Conservation (phyloP, 2,329 filamentous ascomycete species). For the Periconia macrospinosa region DNA sequence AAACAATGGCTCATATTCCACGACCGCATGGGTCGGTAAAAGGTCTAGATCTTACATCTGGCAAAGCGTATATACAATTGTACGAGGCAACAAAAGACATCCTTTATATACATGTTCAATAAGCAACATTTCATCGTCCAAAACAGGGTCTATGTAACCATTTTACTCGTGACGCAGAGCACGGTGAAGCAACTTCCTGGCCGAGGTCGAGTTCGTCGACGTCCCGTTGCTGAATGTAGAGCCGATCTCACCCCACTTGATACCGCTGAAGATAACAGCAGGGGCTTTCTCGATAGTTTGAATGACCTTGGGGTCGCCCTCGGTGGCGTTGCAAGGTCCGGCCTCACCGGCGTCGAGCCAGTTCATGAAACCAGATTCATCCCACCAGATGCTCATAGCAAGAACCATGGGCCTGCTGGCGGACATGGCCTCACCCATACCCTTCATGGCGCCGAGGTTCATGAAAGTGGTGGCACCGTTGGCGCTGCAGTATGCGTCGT, state of each 20-base stretch:
- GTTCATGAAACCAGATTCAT: conserved; percentile 56
- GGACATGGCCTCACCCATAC: conserved; percentile 50
- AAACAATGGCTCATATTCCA: no score
- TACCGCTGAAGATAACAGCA: conserved; percentile 58
- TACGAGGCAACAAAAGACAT: no score
- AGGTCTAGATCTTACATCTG: no score
- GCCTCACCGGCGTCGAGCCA: conserved; percentile 58
- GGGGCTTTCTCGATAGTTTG: conserved; percentile 51
- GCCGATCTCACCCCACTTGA: conserved; percentile 64
- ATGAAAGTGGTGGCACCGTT: conserved; percentile 31
- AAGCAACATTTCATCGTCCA: no score
- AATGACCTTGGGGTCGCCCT: conserved; percentile 57
- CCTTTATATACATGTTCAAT: no score
- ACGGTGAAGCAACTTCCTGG: conserved; percentile 23
- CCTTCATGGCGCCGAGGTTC: conserved; percentile 46
- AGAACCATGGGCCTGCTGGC: conserved; percentile 55
- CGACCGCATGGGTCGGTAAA: no score
- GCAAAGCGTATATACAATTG: no score
- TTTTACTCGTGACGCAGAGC: background rate
- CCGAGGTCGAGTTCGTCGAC: conserved; percentile 62
- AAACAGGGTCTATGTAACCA: no score
- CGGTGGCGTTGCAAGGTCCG: conserved; percentile 58
- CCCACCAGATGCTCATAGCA: conserved; percentile 60
- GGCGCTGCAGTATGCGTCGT: conserved; percentile 33
- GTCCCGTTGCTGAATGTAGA: conserved; percentile 55